Base-by-base conservation (phyloP, 2,329 filamentous ascomycete genomes). In the Gnomoniopsis smithogilvyi region DNA sequence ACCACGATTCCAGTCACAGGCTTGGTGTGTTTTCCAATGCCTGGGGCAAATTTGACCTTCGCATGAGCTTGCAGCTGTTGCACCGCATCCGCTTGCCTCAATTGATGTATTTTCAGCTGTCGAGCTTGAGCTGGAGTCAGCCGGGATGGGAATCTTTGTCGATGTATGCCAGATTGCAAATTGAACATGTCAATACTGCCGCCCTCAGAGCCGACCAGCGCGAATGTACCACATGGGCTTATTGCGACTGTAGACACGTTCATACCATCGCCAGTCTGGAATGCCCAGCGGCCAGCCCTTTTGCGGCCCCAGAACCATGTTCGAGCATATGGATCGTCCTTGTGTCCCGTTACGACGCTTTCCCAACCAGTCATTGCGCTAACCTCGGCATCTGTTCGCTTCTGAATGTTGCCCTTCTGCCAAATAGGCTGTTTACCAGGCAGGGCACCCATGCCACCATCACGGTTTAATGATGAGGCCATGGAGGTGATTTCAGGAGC, bases 271-370 rank as follows among this genome's bases (percentile, higher is more conserved):
- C 89, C 84, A 0, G 93, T 97, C 64, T 90, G 87, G 66, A 99
- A 91, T 0, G 90, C 89, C 95, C 95, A 99, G 63, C 95, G 83
- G 12, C 95, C 95, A 51, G 95, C 93, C 67, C 89, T 87, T 74
- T 96, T 97, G 58, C 92, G 88, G 6, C 94, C 95, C 93, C 95
- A 98, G 75, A 97, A 97, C 95, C 95, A 99, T 1, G 95, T 98
- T 55, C 95, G 86, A 19, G 92, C 95, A 69, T 85, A 90, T 48
- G 87, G 83, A 68, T 98, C 94, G 54, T 89, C 86, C 68, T 88
- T 88, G 70, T 99, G 96, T 11, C 92, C 94, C 3, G 95, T 99
- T 2, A 99, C 85, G 7, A 99, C 87, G 69, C 94, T 97, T 73
- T 99, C 96, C 95, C 95, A 99, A 1, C 95, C 95, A 2, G 93